Base-by-base conservation (phyloP, 2,329 filamentous ascomycete species). In the Aspergillus vadensis region DNA sequence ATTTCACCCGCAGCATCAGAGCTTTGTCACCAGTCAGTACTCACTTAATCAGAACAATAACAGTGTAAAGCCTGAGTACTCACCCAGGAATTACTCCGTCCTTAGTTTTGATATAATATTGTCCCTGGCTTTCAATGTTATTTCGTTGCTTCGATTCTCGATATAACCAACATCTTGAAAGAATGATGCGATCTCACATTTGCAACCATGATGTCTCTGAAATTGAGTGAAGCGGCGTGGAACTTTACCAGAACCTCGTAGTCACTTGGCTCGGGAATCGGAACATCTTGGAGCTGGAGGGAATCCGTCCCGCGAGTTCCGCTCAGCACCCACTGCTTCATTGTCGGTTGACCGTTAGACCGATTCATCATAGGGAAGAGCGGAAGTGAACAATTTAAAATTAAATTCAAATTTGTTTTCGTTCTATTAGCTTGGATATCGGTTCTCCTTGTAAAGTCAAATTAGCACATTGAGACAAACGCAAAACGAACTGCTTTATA, bases 241-340 rank as follows among this genome's bases (percentile, higher is more conserved):
- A 57, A 50, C 44, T 55, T 55, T 10, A 55, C 39, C 0, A 55
- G 23, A 12, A 55, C 39, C 3, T 55, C 52, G 21, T 55, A 23
- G n/a, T 55, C 52, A 10, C 39, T 25, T 2, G 41, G 38, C 3
- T 6, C 8, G 3, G 52, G 39, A 2, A 47, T 32, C 2, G 52
- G 52, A 25, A 30, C 23, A 6, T 32, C 23, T 14, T 21, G 12
- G 5, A 19, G 23, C 21, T 55, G 8, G n/a, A 55, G 39, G 21
- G 38, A 41, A n/a, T 47, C 38, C 5, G 27, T 27, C 5, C 38
- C 41, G 5, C 44, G 10, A 8, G 19, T 43, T n/a, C 21, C 25
- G n/a, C 30, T 25, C n/a, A 55, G 8, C 8, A 47, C 9, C 52
- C 52, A 55, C 19, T 55, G 52, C 15, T 55, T 47, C 47, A 49